Evolutionary conservation across 2,329 filamentous ascomycete genomes (phyloP), one percentile per base, ranked within the genome.

Genomic region (Elsinoe fawcettii): DNA sequence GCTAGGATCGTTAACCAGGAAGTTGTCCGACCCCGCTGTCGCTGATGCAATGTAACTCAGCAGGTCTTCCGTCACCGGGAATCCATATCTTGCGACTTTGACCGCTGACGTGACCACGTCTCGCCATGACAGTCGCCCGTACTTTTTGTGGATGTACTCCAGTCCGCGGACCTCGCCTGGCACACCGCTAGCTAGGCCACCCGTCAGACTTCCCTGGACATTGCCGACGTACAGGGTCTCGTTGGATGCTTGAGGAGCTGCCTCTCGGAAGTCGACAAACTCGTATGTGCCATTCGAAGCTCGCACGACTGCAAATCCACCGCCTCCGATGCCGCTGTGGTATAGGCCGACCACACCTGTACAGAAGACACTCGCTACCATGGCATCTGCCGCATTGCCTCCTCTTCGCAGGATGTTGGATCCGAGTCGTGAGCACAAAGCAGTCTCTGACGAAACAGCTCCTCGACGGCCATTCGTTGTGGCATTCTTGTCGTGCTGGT

Each of bases 211-310:
- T 12, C 64, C 64, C 61, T 70, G 41, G 71, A 85, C 30, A 95
- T 73, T 0, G 2, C 90, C 90, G 2, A 88, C 87, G 25, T 75
- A 76, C 1, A 92, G 75, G 56, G 88, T 90, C 1, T 80, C 83
- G 1, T 77, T 70, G 1, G 79, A 75, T 61, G 88, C 87, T 0
- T 85, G 87, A 0, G 92, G 92, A 0, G 92, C 92, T 0, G 86
- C 83, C 70, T 97, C 92, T 47, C 92, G 80, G 67, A 95, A 97
- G 71, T 97, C 92, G 63, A 97, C 84, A 59, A 85, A 85, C 67
- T 95, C 90, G 67, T 91, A 95, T 16, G 77, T 76, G n/a, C 90
- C 90, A 59, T 88, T 76, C 14, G 81, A 74, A 32, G 82, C 78
- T 49, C 88, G 84, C 4, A 96, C 81, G 4, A 96, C 77, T 79